Base-by-base conservation (phyloP, 1,284 basidiomycete species). In the Anthracocystis walkeri region DNA sequence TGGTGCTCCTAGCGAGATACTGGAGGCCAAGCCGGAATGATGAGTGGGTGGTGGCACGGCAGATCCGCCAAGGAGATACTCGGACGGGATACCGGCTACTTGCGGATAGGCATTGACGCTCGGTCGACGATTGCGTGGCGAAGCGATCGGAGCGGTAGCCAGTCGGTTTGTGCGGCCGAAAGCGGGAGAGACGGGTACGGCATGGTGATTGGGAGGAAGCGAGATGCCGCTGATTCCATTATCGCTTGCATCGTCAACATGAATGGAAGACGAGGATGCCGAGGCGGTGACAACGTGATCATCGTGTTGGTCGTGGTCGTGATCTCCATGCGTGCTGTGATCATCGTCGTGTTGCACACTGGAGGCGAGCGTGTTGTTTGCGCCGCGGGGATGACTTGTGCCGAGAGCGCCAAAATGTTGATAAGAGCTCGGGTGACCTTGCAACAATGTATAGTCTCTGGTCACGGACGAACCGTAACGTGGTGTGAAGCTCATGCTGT, bases 401-500 rank as follows among this genome's bases (percentile, higher is more conserved):
- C 42, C 29, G 45, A 72, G 65, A 5, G 61, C 65, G 18, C 69
- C 69, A 27, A 72, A 73, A 44, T 77, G 74, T 11, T 73, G 74
- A 59, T 68, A 72, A 14, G 69, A 68, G 58, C 69, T 59, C 0
- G 74, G 74, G 23, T 77, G 74, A 31, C 69, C 69, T 58, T 77
- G 74, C 1, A 77, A 57, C 33, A 77, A 52, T 5, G 65, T 72
- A 29, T 77, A 77, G 59, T 77, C 74, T 29, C 74, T 58, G 21
- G 74, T 55, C 21, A 77, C 69, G 54, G 74, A 77, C 38, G 74
- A 77, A 38, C 74, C 63, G 57, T 77, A 77, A 20, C 74, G 74
- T 7, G 68, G 58, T n/a, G 69, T 65, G 57, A 77, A 73, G 59
- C 69, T 72, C 74, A 77, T 77, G 20, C 44, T 48, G 27, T 7